A percentile compares a stretch with the other conserved stretches of the same genome.
phyloP scores from a whole-genome alignment of 352 stramenopile genomes.

The Phytophthora sp. region DNA sequence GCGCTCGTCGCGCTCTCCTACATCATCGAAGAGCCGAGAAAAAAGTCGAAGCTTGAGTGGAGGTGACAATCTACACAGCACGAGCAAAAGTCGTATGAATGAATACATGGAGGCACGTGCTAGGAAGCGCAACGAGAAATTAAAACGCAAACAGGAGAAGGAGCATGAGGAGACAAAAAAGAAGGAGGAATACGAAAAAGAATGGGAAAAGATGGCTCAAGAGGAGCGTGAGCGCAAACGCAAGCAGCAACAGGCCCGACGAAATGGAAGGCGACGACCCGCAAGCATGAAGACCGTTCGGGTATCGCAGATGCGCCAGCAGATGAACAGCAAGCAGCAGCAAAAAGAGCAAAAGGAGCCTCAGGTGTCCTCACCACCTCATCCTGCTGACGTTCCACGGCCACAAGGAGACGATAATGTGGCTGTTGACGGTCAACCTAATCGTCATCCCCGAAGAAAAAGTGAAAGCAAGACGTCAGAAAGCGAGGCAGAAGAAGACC shows the following conservation, averaged over 20 bases:
- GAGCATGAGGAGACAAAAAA: constrained; percentile 78
- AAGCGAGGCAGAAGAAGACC: constrained; percentile 56
- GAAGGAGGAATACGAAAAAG: constrained; percentile 87
- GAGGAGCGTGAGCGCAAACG: constrained; percentile 84
- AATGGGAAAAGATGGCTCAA: constrained; percentile 90
- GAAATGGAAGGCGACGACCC: constrained; percentile 67
- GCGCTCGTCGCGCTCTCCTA: constrained; percentile 38
- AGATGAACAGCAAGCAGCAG: constrained; percentile 77
- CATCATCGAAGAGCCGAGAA: constrained; percentile 43
- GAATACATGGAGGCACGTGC: constrained; percentile 88
- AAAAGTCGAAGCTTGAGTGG: constrained; percentile 49
- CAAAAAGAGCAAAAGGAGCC: constrained; percentile 50
- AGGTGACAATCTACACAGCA: constrained; percentile 33
- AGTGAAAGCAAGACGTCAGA: constrained; percentile 65
- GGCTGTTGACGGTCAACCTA: constrained; percentile 37
- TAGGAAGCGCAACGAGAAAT: constrained; percentile 79
- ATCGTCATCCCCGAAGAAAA: constrained; percentile 39
- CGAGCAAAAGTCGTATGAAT: constrained; percentile 86
- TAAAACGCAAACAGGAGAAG: constrained; percentile 76
- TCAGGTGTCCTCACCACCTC: constrained; percentile 4
- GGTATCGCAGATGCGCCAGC: constrained; percentile 85
- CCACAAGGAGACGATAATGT: constrained; percentile 34
- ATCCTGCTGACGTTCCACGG: constrained; percentile 29
- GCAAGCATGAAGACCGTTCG: constrained; percentile 85
- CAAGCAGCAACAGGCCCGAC: constrained; percentile 78